Percentiles rank a stretch among this genome's conserved stretches.
Evolutionary conservation across 257 asterid species (phyloP).

Genomic region (Ocimum tenuiflorum): DNA sequence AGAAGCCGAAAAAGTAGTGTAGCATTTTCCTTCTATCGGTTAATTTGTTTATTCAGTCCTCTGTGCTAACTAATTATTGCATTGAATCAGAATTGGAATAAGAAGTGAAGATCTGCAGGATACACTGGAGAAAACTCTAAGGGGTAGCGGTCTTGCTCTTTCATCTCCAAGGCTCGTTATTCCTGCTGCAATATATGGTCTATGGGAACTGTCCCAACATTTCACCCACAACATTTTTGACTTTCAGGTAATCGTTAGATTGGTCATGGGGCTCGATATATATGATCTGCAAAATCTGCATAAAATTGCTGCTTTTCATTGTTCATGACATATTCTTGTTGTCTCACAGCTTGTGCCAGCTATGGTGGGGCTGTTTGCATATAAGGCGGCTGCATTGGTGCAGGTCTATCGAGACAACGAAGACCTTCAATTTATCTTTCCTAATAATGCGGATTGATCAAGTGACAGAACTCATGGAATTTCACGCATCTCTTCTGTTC

Average conservation of each 20-base stretch:
- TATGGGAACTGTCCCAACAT: constrained; percentile 86
- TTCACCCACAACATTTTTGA: constrained; percentile 50
- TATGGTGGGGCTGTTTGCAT: constrained; percentile 88
- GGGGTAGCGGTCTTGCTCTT: constrained; percentile 76
- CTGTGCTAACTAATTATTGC: constrained; percentile 7
- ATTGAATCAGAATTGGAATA: constrained; percentile 71
- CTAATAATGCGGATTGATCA: constrained; percentile 40
- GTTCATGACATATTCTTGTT: background rate
- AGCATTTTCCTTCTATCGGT: constrained; percentile 3
- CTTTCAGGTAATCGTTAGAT: constrained; percentile 54
- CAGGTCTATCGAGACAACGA: constrained; percentile 96
- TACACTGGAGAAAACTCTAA: constrained; percentile 48
- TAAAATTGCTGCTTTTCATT: background rate
- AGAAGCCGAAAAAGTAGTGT: constrained; percentile 59
- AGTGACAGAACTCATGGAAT: constrained; percentile 25
- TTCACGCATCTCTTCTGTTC: constrained; percentile 6
- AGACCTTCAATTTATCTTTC: constrained; percentile 75
- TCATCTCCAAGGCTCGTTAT: constrained; percentile 92
- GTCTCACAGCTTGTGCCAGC: constrained; percentile 74
- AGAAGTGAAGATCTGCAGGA: constrained; percentile 78
- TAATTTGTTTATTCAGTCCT: background rate
- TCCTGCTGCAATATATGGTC: constrained; percentile 81
- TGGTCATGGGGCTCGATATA: background rate
- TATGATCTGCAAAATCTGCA: background rate
- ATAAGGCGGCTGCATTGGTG: constrained; percentile 92